Evolutionary conservation across 257 asterid genomes (phyloP), one percentile per base, ranked within the genome.

Genomic region (Petunia secreta): DNA sequence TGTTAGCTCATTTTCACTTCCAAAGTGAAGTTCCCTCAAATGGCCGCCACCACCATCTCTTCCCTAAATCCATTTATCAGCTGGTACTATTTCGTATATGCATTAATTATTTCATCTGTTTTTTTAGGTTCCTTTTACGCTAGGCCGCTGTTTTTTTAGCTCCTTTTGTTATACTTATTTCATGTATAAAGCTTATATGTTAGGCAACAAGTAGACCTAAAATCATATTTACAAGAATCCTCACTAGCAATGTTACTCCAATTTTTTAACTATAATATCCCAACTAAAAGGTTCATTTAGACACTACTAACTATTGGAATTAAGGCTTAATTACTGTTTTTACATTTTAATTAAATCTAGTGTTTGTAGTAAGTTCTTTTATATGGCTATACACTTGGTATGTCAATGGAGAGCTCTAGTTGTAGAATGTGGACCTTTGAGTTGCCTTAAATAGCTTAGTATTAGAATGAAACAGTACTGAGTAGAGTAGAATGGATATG

Each of bases 61-160:
- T 94, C 90, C 99, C 98, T 67, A 96, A 94, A 89, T 89, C 99
- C 69, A 94, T 96, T 75, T 94, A 90, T 85, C 98, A 93, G 74
- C 92, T 96, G 97, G 99, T 92, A 87, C 62, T 2, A 3, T 69
- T 48, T 14, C 52, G 1, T 50, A 66, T 66, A 66, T 66, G 75
- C 54, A 66, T 41, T 53, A 39, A 65, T 65, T 52, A 39, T 52
- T 65, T 65, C 8, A 5, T 6, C 0, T 48, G 6, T 48, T 46
- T 5, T 46, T 46, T 46, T 4, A 46, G 25, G 25, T 25, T 25
- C 25, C 25, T 25, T 25, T 25, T 25, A 25, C 25, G 0, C 25
- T 25, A 25, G 25, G 25, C 25, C 25, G 25, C 25, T 25, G 25
- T 25, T 25, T 25, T 25, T 25, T 25, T 25, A 25, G 25, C 25